phyloP scores from a whole-genome alignment of 148 eudicot species.

The Camellia sinensis region DNA sequence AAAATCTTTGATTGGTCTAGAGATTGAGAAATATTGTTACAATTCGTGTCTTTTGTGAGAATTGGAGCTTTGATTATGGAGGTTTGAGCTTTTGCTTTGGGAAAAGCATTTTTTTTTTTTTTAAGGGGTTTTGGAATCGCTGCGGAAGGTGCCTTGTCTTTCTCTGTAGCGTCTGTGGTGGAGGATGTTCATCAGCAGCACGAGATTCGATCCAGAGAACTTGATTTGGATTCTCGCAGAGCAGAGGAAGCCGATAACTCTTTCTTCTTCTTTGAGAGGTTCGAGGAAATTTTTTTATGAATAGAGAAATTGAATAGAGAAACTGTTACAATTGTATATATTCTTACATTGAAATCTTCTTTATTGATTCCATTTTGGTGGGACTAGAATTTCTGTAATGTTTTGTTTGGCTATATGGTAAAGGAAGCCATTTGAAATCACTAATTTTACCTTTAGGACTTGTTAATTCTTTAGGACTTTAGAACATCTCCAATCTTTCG shows the following conservation, averaged over 20 bases:
- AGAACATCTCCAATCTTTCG: no score
- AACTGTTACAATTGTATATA: no score
- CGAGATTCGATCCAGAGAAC: conserved; percentile 42
- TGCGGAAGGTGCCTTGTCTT: conserved; percentile 46
- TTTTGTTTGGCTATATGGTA: neutral
- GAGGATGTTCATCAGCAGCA: conserved; percentile 88
- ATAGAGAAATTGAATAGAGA: neutral
- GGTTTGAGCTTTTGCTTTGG: neutral
- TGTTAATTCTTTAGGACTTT: no score
- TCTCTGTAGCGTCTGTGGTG: conserved; percentile 73
- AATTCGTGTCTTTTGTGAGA: neutral
- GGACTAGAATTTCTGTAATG: neutral
- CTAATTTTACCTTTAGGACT: no score
- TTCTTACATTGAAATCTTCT: neutral
- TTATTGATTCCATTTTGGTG: neutral
- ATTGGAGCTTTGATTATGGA: conserved; percentile 20
- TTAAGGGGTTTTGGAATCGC: conserved; percentile 32
- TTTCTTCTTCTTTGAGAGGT: neutral
- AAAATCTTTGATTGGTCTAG: conserved; percentile 19
- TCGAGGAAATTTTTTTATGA: neutral
- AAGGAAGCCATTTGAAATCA: neutral
- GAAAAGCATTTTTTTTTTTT: neutral
- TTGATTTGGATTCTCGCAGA: conserved; percentile 64
- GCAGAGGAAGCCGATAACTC: conserved; percentile 62
- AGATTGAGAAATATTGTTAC: conserved; percentile 13